Evolutionary conservation across 805 yeast genomes (phyloP).

Genomic region (Yarrowia hollandica): DNA sequence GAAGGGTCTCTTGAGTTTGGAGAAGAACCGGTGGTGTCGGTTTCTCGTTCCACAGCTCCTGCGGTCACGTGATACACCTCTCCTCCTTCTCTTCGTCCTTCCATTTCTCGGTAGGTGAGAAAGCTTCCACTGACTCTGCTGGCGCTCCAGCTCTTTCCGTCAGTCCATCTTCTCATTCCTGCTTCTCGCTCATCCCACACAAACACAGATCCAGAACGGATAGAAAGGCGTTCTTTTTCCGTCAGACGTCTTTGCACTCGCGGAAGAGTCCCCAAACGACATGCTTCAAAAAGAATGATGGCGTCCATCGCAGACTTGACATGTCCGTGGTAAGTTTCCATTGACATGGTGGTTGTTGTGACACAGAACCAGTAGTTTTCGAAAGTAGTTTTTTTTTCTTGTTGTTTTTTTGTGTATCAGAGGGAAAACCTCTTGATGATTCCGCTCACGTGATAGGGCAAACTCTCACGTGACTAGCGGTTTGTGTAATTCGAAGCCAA

Average conservation of each 20-base stretch:
- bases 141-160: slow-evolving; percentile 72
- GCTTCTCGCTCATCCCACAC: slow-evolving; percentile 73
- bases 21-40: neutral
- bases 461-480: slow-evolving; percentile 4
- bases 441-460: neutral
- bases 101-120: slow-evolving; percentile 63
- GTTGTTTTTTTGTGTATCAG: neutral
- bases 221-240: slow-evolving; percentile 54
- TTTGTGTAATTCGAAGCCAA: neutral
- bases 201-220: slow-evolving; percentile 60
- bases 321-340: slow-evolving; percentile 64
- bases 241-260: slow-evolving; percentile 59
- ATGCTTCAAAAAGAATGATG: slow-evolving; percentile 63
- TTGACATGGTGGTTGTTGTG: slow-evolving; percentile 32
- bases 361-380: neutral
- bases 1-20: neutral
- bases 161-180: slow-evolving; percentile 78
- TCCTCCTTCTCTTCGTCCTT: slow-evolving; percentile 38
- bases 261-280: slow-evolving; percentile 57
- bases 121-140: slow-evolving; percentile 67
- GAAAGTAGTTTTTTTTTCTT: neutral
- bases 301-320: slow-evolving; percentile 63
- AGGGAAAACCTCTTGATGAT: too few relatives aligned
- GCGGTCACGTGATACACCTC: slow-evolving; percentile 30
- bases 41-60: neutral